Conservation (phyloP, 106 monocot genomes). For the Apostasia shenzhenica region DNA sequence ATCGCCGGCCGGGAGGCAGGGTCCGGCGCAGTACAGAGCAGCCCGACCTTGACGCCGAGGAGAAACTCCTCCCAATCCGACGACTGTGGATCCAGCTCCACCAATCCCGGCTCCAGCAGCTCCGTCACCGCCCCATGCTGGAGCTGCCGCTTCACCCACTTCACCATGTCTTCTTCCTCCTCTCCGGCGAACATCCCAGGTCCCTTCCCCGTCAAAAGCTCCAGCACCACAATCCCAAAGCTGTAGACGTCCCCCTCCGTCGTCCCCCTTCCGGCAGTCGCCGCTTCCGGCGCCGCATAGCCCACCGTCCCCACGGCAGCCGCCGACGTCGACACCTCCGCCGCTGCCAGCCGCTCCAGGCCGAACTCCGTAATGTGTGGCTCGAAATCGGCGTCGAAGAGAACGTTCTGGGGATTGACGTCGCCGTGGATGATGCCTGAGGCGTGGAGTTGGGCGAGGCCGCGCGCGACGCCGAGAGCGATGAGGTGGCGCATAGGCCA, state of each 20-base stretch:
- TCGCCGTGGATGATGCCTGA: constrained; percentile 75
- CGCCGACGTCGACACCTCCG: constrained; percentile 36
- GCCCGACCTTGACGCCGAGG: constrained; percentile 81
- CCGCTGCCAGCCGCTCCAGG: constrained; percentile 55
- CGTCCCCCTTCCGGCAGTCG: constrained; percentile 40
- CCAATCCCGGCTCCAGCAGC: constrained; percentile 78
- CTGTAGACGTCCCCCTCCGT: constrained; percentile 94
- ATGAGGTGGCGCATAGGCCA: constrained; percentile 98
- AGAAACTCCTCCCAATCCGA: constrained; percentile 98
- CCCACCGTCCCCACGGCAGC: constrained; percentile 61
- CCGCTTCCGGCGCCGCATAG: constrained; percentile 72
- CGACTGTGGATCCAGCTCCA: constrained; percentile 88
- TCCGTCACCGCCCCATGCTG: constrained; percentile 68
- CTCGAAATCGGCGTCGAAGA: constrained; percentile 97
- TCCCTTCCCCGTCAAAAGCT: constrained; percentile 75
- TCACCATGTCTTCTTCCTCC: constrained; percentile 83
- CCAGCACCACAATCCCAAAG: constrained; percentile 91
- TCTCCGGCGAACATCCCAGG: constrained; percentile 70
- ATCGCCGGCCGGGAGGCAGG: constrained; percentile 61
- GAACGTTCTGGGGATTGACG: constrained; percentile 88
- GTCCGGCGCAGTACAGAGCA: constrained; percentile 83
- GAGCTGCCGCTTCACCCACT: constrained; percentile 91
- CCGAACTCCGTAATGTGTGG: constrained; percentile 84
- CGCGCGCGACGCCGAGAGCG: constrained; percentile 81
- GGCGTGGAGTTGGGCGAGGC: constrained; percentile 68